Evolutionary conservation across 1,284 basidiomycete species (phyloP), one percentile per base, ranked within the genome.

Genomic region (Cyathus olla): DNA sequence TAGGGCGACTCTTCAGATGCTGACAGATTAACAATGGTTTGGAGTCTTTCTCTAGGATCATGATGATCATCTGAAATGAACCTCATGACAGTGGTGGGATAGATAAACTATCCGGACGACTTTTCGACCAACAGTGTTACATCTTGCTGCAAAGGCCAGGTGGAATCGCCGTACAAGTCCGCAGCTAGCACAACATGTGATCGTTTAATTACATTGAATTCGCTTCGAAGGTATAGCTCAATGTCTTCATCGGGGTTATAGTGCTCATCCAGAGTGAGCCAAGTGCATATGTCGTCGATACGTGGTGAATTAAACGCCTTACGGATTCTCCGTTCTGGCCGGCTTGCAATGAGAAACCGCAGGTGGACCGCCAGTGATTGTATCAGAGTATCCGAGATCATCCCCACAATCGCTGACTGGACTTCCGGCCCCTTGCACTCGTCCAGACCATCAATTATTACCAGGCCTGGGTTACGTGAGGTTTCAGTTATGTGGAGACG

Each of bases 371-470:
- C 26, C 8, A 37, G 10, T 31, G 31, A 24, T n/a, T 42, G 6
- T n/a, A 44, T 37, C 24, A 60, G 6, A 15, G 42, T 44, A 9
- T 22, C n/a, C 31, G 28, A 19, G 39, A 61, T 40, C 4, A 58
- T 22, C 5, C 37, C 28, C 28, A 62, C n/a, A 39, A 65, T 55
- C 11, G 39, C 19, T 1, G 37, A 15, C 27, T 64, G 60, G 3
- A 19, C 22, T 27, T 53, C 29, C 3, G 21, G 21, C n/a, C 51
- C 49, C 5, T 22, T 42, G 37, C 66, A 67, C 49, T 67, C 63
- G 35, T 67, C 66, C 9, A 67, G 50, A 4, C 66, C 66, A 42
- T 67, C 66, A 10, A 67, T 61, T 11, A 65, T 52, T 24, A 64
- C 39, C 29, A 65, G 17, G 13, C 35, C 37, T 31, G 55, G 56